Percentiles rank a stretch among this genome's conserved stretches.
phyloP scores from a whole-genome alignment of 1,284 basidiomycete species.

The Pseudozyma hubeiensis region DNA sequence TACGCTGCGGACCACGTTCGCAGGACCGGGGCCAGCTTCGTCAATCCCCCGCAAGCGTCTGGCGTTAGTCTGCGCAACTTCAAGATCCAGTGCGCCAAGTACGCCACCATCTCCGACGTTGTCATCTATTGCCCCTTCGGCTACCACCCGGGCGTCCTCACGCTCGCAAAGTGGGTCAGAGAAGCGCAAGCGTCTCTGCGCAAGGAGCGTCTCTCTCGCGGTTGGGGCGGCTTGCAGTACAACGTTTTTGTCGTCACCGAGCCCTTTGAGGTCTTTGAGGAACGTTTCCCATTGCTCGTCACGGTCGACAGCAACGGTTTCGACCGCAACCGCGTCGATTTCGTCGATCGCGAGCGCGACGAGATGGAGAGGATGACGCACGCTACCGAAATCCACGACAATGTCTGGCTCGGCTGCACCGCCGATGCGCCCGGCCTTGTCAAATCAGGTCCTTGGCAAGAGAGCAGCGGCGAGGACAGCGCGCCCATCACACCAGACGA shows the following conservation, averaged over 20 bases:
- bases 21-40: slow-evolving; percentile 42
- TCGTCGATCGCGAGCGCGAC: slow-evolving; percentile 78
- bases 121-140: slow-evolving; percentile 77
- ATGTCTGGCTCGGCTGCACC: slow-evolving; percentile 71
- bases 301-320: slow-evolving; percentile 72
- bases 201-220: slow-evolving; percentile 72
- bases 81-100: slow-evolving; percentile 75
- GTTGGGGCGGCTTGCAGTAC: slow-evolving; percentile 76
- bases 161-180: slow-evolving; percentile 56
- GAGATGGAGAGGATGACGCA: slow-evolving; percentile 89
- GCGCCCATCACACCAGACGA: slow-evolving; percentile 39
- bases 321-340: slow-evolving; percentile 70
- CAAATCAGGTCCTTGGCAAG: slow-evolving; percentile 7
- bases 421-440: slow-evolving; percentile 48
- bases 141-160: slow-evolving; percentile 53
- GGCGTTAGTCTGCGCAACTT: slow-evolving; percentile 65
- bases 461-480: slow-evolving; percentile 22
- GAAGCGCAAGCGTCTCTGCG: slow-evolving; percentile 60
- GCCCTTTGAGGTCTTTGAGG: slow-evolving; percentile 73
- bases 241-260: slow-evolving; percentile 86
- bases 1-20: slow-evolving; percentile 16
- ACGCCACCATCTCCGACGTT: slow-evolving; percentile 87
- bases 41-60: slow-evolving; percentile 46
- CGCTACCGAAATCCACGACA: slow-evolving; percentile 80
- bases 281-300: slow-evolving; percentile 71